phyloP scores from a whole-genome alignment of 352 stramenopile genomes.

The Phytopythium boreale region DNA sequence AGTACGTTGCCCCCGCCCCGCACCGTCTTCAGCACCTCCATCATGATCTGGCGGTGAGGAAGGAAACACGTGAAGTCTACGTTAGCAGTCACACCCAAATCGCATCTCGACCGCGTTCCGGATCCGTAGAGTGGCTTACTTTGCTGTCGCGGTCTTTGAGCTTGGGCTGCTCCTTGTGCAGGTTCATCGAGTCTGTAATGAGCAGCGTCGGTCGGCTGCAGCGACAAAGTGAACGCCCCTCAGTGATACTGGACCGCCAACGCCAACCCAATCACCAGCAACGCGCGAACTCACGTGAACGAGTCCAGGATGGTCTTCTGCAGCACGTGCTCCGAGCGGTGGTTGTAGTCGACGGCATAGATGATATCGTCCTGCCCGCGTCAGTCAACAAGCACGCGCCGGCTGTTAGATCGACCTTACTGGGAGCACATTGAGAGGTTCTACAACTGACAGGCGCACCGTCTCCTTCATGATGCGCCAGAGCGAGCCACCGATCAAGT shows the following conservation, averaged over 20 bases:
- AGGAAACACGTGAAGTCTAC: neutral
- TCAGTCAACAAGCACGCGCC: neutral
- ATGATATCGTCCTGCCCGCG: conserved; percentile 87
- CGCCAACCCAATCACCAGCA: neutral
- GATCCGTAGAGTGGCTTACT: conserved; percentile 14
- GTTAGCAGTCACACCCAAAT: neutral
- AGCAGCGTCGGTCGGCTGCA: conserved; percentile 75
- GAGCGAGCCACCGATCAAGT: conserved; percentile 94
- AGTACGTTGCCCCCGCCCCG: conserved; percentile 93
- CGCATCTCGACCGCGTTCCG: neutral
- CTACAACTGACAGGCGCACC: conserved; percentile 28
- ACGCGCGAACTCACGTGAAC: conserved; percentile 63
- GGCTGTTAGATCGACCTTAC: neutral
- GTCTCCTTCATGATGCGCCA: conserved; percentile 95
- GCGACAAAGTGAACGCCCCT: neutral
- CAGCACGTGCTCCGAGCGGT: conserved; percentile 93
- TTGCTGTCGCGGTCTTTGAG: conserved; percentile 88
- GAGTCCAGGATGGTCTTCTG: conserved; percentile 93
- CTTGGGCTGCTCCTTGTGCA: conserved; percentile 81
- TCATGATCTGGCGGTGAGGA: conserved; percentile 69
- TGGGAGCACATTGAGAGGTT: too few species aligned
- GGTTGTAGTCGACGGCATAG: conserved; percentile 92
- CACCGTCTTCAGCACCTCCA: conserved; percentile 91
- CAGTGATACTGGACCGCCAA: too few species aligned
- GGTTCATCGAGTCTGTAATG: conserved; percentile 89